A percentile compares a stretch with the other conserved stretches of the same genome.
phyloP scores from a whole-genome alignment of 805 yeast genomes.

The Hanseniaspora valbyensis region DNA sequence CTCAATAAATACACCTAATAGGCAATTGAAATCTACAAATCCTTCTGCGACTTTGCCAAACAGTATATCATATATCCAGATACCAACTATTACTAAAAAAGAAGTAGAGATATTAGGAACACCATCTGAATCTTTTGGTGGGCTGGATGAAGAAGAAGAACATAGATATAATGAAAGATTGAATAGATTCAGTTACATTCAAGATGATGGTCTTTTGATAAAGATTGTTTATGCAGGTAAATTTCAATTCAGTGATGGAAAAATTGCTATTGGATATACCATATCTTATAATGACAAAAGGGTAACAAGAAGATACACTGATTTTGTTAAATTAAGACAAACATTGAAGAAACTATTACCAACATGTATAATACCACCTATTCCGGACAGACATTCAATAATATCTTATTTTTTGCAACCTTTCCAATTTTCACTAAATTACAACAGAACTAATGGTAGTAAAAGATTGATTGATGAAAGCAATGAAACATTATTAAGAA shows the following conservation, averaged over 20 bases:
- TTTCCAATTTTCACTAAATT: slow-evolving; percentile 18
- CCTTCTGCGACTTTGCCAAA: neutral
- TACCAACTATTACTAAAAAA: neutral
- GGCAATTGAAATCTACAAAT: slow-evolving; percentile 10
- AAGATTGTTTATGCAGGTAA: slow-evolving; percentile 73
- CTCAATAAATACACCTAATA: neutral
- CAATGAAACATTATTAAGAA: slow-evolving; percentile 29
- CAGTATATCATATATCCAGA: slow-evolving; percentile 5
- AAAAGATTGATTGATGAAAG: slow-evolving; percentile 38
- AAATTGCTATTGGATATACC: slow-evolving; percentile 74
- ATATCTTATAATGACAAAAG: slow-evolving; percentile 48
- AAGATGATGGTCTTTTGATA: slow-evolving; percentile 20
- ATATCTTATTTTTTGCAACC: slow-evolving; percentile 36
- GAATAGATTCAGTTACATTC: neutral
- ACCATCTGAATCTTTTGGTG: neutral
- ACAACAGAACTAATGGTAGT: slow-evolving; percentile 24
- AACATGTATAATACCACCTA: slow-evolving; percentile 77
- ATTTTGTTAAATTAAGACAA: slow-evolving; percentile 73
- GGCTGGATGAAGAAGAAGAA: too few species aligned
- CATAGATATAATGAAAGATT: neutral
- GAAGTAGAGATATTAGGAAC: neutral
- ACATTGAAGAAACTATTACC: slow-evolving; percentile 66
- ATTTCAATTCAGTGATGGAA: slow-evolving; percentile 64
- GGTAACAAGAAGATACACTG: slow-evolving; percentile 81
- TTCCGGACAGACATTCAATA: slow-evolving; percentile 76